phyloP scores from a whole-genome alignment of 768 basidiomycete genomes.

The Leccinellum rugosiceps region DNA sequence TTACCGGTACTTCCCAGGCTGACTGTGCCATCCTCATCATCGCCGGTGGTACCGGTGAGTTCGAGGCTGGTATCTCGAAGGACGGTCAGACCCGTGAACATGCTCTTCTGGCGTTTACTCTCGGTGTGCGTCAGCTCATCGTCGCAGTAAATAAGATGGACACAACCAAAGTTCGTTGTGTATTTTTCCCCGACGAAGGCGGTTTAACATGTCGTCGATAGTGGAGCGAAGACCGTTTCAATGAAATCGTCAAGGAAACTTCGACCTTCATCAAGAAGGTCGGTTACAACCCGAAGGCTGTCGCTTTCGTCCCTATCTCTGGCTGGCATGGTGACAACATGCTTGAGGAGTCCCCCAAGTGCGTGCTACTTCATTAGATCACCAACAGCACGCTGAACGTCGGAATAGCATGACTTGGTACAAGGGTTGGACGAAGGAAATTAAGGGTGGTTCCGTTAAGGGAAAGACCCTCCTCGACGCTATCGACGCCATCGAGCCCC shows the following conservation, averaged over 20 bases:
- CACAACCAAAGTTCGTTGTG: slow-evolving; percentile 78
- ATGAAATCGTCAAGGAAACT: slow-evolving; percentile 98
- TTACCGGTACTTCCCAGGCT: slow-evolving; percentile 99
- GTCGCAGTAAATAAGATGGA: slow-evolving; percentile 99
- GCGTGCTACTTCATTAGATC: slow-evolving; percentile 26
- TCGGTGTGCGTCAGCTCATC: slow-evolving; percentile 99
- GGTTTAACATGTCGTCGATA: slow-evolving; percentile 31
- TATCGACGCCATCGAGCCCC: slow-evolving; percentile 99
- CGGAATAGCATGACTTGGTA: slow-evolving; percentile 90
- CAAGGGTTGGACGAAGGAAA: slow-evolving; percentile 99
- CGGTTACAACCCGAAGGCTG: slow-evolving; percentile 98
- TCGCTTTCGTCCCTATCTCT: slow-evolving; percentile 99
- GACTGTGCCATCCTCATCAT: slow-evolving; percentile 99
- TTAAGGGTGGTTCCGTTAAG: slow-evolving; percentile 88
- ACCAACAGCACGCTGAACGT: slow-evolving; percentile 15
- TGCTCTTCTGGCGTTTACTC: slow-evolving; percentile 98
- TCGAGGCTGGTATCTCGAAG: slow-evolving; percentile 99
- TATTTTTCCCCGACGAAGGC: neutral
- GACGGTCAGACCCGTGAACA: slow-evolving; percentile 99
- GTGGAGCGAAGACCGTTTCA: slow-evolving; percentile 99
- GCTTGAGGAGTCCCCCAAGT: slow-evolving; percentile 98
- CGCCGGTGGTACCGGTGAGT: slow-evolving; percentile 98
- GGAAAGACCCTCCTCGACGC: slow-evolving; percentile 99
- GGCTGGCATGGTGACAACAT: slow-evolving; percentile 99
- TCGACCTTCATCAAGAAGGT: slow-evolving; percentile 99